Conservation (phyloP, 2,329 filamentous ascomycete genomes). For the Sordariomycetes sp. region DNA sequence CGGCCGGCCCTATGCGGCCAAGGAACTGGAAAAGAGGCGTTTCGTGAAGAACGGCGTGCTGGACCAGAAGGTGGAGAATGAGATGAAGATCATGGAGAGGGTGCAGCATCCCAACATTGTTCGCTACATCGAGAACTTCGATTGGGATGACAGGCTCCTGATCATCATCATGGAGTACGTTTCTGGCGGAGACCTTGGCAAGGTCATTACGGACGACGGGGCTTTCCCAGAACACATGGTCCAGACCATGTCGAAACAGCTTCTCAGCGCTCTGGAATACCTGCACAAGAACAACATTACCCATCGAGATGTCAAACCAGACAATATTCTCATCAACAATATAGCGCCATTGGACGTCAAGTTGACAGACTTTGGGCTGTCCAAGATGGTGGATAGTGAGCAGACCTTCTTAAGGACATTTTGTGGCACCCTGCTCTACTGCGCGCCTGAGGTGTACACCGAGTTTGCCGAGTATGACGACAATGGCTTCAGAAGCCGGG, state of each 20-base stretch:
- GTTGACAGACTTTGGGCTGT: constrained; percentile 91
- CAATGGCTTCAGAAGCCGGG: constrained; percentile 51
- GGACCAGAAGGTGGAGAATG: constrained; percentile 89
- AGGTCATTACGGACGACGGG: constrained; percentile 53
- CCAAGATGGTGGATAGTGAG: constrained; percentile 84
- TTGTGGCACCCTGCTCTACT: constrained; percentile 91
- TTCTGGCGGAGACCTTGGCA: constrained; percentile 71
- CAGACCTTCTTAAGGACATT: constrained; percentile 94
- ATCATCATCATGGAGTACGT: constrained; percentile 98
- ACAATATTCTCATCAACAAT: constrained; percentile 84
- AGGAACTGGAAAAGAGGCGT: constrained; percentile 85
- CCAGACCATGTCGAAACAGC: constrained; percentile 64
- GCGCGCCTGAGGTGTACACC: constrained; percentile 91
- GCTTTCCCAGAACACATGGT: constrained; percentile 58
- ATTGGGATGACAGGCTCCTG: constrained; percentile 72
- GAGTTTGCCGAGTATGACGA: constrained; percentile 62
- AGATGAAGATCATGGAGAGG: constrained; percentile 90
- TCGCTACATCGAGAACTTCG: constrained; percentile 80
- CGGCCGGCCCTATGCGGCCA: constrained; percentile 78
- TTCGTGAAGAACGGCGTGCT: constrained; percentile 90
- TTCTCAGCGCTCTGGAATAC: constrained; percentile 76
- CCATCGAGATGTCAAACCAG: constrained; percentile 96
- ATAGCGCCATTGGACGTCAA: constrained; percentile 72
- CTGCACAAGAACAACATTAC: constrained; percentile 84
- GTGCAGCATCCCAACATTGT: constrained; percentile 81